Percentiles rank a stretch among this genome's conserved stretches.
These are phyloP conservation scores for Mallotus japonicus DNA, from an alignment of 441 rosid species.

Conservation along the genomic window DNA sequence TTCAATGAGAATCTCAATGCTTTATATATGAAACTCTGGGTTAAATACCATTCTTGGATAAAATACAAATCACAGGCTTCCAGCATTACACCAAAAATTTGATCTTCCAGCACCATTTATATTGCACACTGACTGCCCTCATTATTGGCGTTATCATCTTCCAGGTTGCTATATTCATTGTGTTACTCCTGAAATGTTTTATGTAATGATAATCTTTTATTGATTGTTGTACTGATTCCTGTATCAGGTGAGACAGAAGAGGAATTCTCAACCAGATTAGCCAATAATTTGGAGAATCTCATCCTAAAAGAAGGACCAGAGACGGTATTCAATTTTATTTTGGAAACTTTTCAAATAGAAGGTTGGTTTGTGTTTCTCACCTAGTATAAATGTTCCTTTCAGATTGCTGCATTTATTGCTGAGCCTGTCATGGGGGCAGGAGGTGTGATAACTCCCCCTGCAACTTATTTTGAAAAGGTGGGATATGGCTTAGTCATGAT, in stretches of 20 bases:
- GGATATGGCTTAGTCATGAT: neutral
- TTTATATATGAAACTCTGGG: constrained; percentile 10
- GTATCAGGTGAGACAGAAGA: constrained; percentile 87
- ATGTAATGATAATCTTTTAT: constrained; percentile 13
- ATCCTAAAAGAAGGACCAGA: constrained; percentile 98
- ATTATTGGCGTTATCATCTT: constrained; percentile 94
- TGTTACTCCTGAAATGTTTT: constrained; percentile 12
- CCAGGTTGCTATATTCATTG: constrained; percentile 48
- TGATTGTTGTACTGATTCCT: constrained; percentile 17
- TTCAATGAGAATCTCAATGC: neutral
- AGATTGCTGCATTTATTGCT: constrained; percentile 98
- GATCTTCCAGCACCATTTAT: constrained; percentile 98
- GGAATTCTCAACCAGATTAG: constrained; percentile 89
- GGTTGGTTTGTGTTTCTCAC: constrained; percentile 25
- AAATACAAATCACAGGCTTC: constrained; percentile 49
- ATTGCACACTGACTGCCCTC: constrained; percentile 94
- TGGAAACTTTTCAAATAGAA: constrained; percentile 14
- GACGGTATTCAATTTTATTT: constrained; percentile 46
- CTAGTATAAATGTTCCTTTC: constrained; percentile 28
- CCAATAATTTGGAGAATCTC: constrained; percentile 80
- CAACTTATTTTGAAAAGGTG: constrained; percentile 94
- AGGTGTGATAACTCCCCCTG: constrained; percentile 96
- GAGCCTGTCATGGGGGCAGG: constrained; percentile 99
- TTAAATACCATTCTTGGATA: constrained; percentile 8
- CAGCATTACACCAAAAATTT: constrained; percentile 86